These are phyloP conservation scores for Vigna unguiculata DNA, from an alignment of 306 rosid genomes.

Conservation along the genomic window DNA sequence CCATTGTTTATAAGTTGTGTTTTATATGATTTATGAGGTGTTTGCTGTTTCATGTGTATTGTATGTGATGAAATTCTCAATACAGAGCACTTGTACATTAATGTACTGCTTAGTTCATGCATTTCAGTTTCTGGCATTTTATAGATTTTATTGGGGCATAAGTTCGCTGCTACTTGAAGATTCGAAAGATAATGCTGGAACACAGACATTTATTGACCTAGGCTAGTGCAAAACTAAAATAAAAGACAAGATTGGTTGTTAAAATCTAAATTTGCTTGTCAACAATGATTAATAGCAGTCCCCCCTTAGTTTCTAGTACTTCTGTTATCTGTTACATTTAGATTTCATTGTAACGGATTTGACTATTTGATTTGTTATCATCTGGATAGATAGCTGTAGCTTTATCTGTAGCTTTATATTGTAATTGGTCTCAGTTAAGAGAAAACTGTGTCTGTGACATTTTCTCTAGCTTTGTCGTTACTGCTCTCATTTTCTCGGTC, in stretches of 20 bases:
- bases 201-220: conserved; percentile 18
- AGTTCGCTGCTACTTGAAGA: conserved; percentile 2
- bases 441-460: background rate
- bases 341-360: background rate
- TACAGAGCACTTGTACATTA: conserved; percentile 27
- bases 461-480: conserved; percentile 1
- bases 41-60: conserved; percentile 22
- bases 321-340: background rate
- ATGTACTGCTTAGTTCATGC: conserved; percentile 37
- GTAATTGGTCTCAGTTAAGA: conserved; percentile 7
- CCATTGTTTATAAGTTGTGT: conserved; percentile 11
- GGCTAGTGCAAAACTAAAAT: conserved; percentile 7
- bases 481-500: background rate
- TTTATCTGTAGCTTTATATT: background rate
- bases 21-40: conserved; percentile 26
- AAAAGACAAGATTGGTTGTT: conserved; percentile 32
- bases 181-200: conserved; percentile 15
- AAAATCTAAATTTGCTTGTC: background rate
- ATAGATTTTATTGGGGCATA: background rate
- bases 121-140: conserved; percentile 25
- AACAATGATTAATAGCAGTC: background rate
- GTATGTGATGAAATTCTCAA: conserved; percentile 27
- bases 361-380: background rate
- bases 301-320: background rate
- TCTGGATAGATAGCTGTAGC: background rate